phyloP scores from a whole-genome alignment of 2,329 filamentous ascomycete species.

The Lecanicillium sp. region DNA sequence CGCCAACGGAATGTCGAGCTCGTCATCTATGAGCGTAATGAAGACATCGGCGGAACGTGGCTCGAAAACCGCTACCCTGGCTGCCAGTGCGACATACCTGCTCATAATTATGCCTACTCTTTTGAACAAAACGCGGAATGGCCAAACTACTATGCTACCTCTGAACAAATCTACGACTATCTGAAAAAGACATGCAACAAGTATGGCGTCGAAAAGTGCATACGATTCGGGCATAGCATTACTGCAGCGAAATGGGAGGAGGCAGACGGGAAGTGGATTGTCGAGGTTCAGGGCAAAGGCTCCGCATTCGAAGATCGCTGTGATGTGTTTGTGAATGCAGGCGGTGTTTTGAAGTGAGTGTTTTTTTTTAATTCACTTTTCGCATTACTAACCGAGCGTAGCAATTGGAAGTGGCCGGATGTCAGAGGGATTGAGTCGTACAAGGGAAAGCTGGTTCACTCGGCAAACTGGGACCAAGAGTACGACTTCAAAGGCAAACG shows the following conservation, averaged over 20 bases:
- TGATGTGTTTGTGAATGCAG: constrained; percentile 36
- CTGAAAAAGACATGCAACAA: constrained; percentile 39
- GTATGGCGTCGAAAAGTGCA: constrained; percentile 34
- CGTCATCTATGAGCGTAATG: constrained; percentile 47
- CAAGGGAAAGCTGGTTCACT: constrained; percentile 42
- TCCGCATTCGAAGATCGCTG: constrained; percentile 1
- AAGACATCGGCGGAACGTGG: constrained; percentile 48
- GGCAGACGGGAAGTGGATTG: constrained; percentile 30
- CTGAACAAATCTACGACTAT: constrained; percentile 47
- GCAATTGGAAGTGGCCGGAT: constrained; percentile 41
- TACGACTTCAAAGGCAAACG: constrained; percentile 42
- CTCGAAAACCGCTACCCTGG: constrained; percentile 50
- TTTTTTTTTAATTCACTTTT: neutral
- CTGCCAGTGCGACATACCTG: constrained; percentile 47
- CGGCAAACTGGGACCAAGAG: constrained; percentile 41
- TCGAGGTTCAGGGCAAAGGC: constrained; percentile 21
- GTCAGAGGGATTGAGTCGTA: constrained; percentile 38
- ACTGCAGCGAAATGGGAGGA: constrained; percentile 36
- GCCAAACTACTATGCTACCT: constrained; percentile 47
- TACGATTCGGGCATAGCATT: constrained; percentile 34
- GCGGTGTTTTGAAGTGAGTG: constrained; percentile 45
- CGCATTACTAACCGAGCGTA: neutral
- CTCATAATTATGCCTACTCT: constrained; percentile 56
- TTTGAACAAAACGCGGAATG: constrained; percentile 53
- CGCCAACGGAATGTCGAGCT: constrained; percentile 23